These are phyloP conservation scores for Pichia sp. DNA, from an alignment of 1,139 yeast species.

Conservation along the genomic window DNA sequence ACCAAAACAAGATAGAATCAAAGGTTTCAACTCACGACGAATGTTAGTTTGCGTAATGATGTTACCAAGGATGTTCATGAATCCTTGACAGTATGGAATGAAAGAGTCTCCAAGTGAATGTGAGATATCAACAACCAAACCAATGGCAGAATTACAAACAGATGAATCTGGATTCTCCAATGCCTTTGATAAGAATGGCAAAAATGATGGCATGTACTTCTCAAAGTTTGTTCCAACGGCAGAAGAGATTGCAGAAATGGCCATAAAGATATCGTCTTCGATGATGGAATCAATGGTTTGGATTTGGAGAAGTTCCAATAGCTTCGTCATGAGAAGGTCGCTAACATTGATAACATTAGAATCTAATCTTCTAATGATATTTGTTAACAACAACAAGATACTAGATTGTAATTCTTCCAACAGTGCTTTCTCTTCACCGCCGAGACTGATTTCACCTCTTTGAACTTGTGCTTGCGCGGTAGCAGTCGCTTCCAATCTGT, in stretches of 20 bases:
- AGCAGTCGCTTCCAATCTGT: constrained; percentile 63
- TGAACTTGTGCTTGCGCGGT: constrained; percentile 39
- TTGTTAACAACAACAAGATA: constrained; percentile 78
- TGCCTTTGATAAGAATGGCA: constrained; percentile 75
- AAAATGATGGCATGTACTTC: constrained; percentile 71
- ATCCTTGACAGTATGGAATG: constrained; percentile 65
- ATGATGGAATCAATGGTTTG: constrained; percentile 67
- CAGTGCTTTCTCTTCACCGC: constrained; percentile 65
- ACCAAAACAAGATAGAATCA: constrained; percentile 91
- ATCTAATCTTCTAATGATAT: constrained; percentile 79
- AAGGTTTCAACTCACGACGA: constrained; percentile 76
- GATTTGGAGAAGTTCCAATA: constrained; percentile 57
- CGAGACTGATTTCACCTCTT: constrained; percentile 13
- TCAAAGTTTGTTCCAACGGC: constrained; percentile 65
- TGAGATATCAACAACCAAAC: constrained; percentile 94
- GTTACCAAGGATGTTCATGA: constrained; percentile 76
- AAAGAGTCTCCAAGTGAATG: constrained; percentile 77
- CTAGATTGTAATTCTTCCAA: constrained; percentile 87
- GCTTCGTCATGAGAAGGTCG: constrained; percentile 78
- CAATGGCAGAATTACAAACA: constrained; percentile 83
- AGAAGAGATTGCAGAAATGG: constrained; percentile 82
- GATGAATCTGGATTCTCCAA: constrained; percentile 77
- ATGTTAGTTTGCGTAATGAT: constrained; percentile 60
- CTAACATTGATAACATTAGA: constrained; percentile 59
- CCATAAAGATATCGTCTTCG: constrained; percentile 91